Evolutionary conservation across 106 monocot species (phyloP), one percentile per base, ranked within the genome.

Genomic region (Phalaenopsis aphrodite): DNA sequence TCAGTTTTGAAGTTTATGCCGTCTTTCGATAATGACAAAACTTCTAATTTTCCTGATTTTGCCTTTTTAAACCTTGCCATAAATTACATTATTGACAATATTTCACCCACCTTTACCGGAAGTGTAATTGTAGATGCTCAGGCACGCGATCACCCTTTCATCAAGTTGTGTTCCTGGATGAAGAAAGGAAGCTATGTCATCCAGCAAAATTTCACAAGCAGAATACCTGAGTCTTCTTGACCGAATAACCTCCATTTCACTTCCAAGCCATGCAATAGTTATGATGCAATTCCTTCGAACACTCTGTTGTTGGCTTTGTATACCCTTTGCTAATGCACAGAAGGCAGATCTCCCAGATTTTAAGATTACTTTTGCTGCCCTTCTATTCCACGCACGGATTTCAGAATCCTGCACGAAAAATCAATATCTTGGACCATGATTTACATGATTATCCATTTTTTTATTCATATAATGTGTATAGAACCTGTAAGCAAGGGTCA

Each of bases 401-500:
- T 92, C 94, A 81, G 81, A 39, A 55, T 94, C 98, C 98, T 95
- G 84, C 80, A 89, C 41, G 30, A 85, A 56, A 65, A 12, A 75
- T 39, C 19, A 41, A 18, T 45, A 37, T 78, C n/a, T 75, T 45
- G 12, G 19, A 45, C 74, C 17, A 2, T 52, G 52, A 3, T 12
- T 52, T 52, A 52, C 12, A 12, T 10, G 3, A 52, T 52, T 12
- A 52, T 52, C 3, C 58, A 19, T 16, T 41, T 18, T 41, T 42
- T 61, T 19, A 1, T 8, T 36, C 16, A 72, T 49, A 38, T 16
- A 8, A 9, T 37, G 18, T 14, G 41, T 38, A 71, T 24, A 23
- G 75, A 41, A 99, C 98, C 98, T 94, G 98, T 78, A 99, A 79
- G 80, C 98, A 99, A 79, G 94, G 87, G 66, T 99, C 94, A 61